Conservation (phyloP, 2,329 filamentous ascomycete genomes). For the Plenodomus biglobosus region DNA sequence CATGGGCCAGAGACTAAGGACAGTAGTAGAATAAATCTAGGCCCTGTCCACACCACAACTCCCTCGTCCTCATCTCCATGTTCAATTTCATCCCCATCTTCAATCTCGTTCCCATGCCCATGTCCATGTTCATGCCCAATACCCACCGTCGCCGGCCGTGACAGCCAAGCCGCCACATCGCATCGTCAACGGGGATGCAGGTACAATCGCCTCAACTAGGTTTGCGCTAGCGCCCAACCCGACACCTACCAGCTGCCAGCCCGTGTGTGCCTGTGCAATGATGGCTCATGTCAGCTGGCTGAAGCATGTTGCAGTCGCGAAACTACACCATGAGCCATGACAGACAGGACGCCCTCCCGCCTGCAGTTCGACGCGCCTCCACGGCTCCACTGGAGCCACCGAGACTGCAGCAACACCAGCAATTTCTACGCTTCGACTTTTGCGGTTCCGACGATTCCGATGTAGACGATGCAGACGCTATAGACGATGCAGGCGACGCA, state of each 20-base stretch:
- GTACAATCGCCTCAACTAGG: conserved; percentile 6
- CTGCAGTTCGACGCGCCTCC: conserved; percentile 23
- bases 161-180: neutral
- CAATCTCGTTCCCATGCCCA: neutral
- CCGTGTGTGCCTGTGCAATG: conserved; percentile 9
- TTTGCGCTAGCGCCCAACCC: conserved; percentile 7
- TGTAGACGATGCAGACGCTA: conserved; percentile 9
- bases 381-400: conserved; percentile 19
- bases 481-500: conserved; percentile 18
- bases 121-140: too few species aligned
- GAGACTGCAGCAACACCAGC: conserved; percentile 14
- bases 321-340: conserved; percentile 18
- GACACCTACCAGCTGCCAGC: conserved; percentile 5
- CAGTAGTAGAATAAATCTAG: too few species aligned
- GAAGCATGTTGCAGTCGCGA: conserved; percentile 3
- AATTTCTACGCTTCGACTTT: conserved; percentile 4
- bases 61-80: neutral
- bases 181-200: conserved; percentile 7
- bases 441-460: conserved; percentile 13
- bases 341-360: conserved; percentile 15
- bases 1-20: neutral
- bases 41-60: too few species aligned
- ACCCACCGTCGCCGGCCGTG: too few species aligned
- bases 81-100: neutral
- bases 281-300: neutral